Percentiles rank a stretch among this genome's conserved stretches.
Evolutionary conservation across 768 basidiomycete species (phyloP).

Genomic region (Panaeolus papilionaceus): DNA sequence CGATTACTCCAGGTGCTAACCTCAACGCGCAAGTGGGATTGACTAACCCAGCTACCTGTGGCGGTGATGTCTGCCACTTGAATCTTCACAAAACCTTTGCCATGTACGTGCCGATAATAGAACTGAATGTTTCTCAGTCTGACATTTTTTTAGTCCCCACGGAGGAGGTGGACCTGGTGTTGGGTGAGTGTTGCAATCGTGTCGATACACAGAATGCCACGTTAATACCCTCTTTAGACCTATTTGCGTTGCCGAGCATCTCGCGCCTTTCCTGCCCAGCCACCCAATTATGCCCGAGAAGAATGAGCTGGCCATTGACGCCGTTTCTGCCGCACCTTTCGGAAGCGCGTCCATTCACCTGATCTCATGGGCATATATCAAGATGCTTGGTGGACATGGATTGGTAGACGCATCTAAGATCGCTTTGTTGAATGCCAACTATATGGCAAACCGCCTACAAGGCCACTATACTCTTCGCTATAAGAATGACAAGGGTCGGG

Average conservation of each 20-base stretch:
- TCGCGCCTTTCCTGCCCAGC: slow-evolving; percentile 92
- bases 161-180: slow-evolving; percentile 98
- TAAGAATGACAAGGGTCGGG: slow-evolving; percentile 89
- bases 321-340: slow-evolving; percentile 91
- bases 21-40: slow-evolving; percentile 93
- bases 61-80: slow-evolving; percentile 97
- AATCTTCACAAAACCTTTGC: slow-evolving; percentile 99
- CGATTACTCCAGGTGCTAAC: slow-evolving; percentile 67
- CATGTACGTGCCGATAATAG: slow-evolving; percentile 55
- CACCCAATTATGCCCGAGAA: slow-evolving; percentile 79
- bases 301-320: slow-evolving; percentile 76
- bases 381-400: slow-evolving; percentile 97
- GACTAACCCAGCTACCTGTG: slow-evolving; percentile 93
- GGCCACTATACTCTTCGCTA: slow-evolving; percentile 87
- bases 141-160: slow-evolving; percentile 69
- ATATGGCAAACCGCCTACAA: slow-evolving; percentile 90
- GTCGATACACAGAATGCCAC: not conserved
- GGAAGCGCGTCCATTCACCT: slow-evolving; percentile 95
- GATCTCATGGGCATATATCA: slow-evolving; percentile 99
- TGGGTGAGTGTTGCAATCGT: slow-evolving; percentile 55
- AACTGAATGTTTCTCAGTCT: slow-evolving; percentile 14
- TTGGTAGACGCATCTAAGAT: slow-evolving; percentile 85
- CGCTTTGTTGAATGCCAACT: slow-evolving; percentile 95
- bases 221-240: slow-evolving; percentile 52
- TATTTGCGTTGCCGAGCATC: slow-evolving; percentile 93